These are phyloP conservation scores for Zasmidium cellare DNA, from an alignment of 2,329 filamentous ascomycete genomes.

Conservation along the genomic window DNA sequence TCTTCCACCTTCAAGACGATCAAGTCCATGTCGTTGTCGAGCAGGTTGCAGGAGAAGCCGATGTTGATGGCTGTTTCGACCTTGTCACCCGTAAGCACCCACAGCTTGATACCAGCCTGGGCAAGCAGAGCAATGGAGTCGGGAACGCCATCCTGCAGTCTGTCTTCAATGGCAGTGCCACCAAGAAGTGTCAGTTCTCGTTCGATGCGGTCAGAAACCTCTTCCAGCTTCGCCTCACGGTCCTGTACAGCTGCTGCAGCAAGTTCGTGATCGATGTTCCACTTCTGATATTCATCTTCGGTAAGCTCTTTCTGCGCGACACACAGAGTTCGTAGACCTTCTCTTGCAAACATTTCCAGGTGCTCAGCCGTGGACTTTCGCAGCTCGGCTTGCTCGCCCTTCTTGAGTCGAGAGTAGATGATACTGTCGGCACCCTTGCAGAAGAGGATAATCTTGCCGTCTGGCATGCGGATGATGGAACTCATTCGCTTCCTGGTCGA, in stretches of 20 bases:
- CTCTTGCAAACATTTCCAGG: slow-evolving; percentile 92
- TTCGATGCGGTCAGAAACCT: slow-evolving; percentile 86
- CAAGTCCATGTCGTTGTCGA: slow-evolving; percentile 97
- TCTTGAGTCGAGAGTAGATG: slow-evolving; percentile 87
- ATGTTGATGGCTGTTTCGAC: slow-evolving; percentile 99
- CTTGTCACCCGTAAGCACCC: slow-evolving; percentile 98
- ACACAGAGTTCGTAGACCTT: slow-evolving; percentile 91
- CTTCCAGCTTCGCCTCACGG: slow-evolving; percentile 90
- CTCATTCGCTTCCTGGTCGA: slow-evolving; percentile 97
- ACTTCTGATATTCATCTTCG: slow-evolving; percentile 79
- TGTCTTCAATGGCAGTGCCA: slow-evolving; percentile 95
- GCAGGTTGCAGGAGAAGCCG: slow-evolving; percentile 95
- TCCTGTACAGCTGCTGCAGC: slow-evolving; percentile 81
- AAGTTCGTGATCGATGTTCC: slow-evolving; percentile 83
- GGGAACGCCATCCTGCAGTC: slow-evolving; percentile 92
- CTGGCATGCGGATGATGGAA: slow-evolving; percentile 91
- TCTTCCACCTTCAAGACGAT: slow-evolving; percentile 86
- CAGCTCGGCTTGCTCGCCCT: slow-evolving; percentile 81
- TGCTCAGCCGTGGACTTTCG: slow-evolving; percentile 85
- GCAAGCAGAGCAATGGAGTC: slow-evolving; percentile 91
- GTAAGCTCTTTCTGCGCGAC: slow-evolving; percentile 79
- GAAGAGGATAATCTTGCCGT: slow-evolving; percentile 84
- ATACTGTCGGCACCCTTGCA: slow-evolving; percentile 98
- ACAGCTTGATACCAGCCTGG: slow-evolving; percentile 94
- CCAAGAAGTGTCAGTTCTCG: slow-evolving; percentile 84